phyloP scores from a whole-genome alignment of 2,329 filamentous ascomycete species.

The Claviceps paspali region DNA sequence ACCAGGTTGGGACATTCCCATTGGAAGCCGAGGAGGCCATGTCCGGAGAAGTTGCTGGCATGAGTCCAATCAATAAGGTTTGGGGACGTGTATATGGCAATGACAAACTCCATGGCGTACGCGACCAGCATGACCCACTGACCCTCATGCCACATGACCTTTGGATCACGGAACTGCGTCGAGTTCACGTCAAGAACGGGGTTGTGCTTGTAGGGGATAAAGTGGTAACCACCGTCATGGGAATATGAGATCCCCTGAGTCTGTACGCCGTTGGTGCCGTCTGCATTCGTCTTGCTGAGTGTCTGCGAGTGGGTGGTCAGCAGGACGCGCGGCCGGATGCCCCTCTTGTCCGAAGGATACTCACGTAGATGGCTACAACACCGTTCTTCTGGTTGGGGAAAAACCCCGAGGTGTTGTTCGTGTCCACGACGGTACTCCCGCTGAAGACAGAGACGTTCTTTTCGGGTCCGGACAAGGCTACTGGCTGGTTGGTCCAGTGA shows the following conservation, averaged over 20 bases:
- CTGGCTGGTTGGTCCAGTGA: conserved; percentile 48
- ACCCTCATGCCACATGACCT: conserved; percentile 42
- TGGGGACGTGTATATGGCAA: conserved; percentile 46
- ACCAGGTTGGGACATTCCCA: conserved; percentile 52
- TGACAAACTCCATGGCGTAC: conserved; percentile 33
- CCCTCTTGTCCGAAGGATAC: too few species aligned
- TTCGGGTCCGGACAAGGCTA: conserved; percentile 38
- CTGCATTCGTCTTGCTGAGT: conserved; percentile 6
- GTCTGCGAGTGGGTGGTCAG: conserved; percentile 9
- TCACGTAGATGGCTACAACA: conserved; percentile 36
- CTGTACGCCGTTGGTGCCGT: conserved; percentile 16
- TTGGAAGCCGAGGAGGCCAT: conserved; percentile 36
- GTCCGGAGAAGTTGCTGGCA: conserved; percentile 36
- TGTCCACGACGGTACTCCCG: conserved; percentile 42
- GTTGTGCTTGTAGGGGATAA: conserved; percentile 42
- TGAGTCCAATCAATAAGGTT: conserved; percentile 42
- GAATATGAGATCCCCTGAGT: conserved; percentile 48
- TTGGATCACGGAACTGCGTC: conserved; percentile 48
- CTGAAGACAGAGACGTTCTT: conserved; percentile 31
- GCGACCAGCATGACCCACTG: conserved; percentile 44
- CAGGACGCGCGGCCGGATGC: too few species aligned
- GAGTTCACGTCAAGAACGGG: conserved; percentile 42
- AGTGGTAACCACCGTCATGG: conserved; percentile 44
- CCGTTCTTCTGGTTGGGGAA: conserved; percentile 44
- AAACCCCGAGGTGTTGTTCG: conserved; percentile 51